phyloP scores from a whole-genome alignment of 176 grass and related monocot species.

The Oryza glaberrima region DNA sequence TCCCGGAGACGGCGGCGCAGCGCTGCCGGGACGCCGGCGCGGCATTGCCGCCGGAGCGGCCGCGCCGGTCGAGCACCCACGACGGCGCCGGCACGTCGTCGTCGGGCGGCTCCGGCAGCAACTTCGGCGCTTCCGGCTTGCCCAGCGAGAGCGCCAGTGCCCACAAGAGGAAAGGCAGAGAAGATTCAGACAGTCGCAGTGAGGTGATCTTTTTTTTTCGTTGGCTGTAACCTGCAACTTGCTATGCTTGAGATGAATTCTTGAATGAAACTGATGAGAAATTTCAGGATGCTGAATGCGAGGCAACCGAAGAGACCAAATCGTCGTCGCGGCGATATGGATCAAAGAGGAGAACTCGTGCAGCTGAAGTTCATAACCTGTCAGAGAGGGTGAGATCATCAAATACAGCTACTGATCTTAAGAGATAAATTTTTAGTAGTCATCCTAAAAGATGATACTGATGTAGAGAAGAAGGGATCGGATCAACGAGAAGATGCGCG shows the following conservation, averaged over 20 bases:
- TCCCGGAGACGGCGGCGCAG: conserved; percentile 27
- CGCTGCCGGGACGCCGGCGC: conserved; percentile 32
- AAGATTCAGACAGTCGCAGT: conserved; percentile 56
- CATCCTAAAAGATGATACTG: conserved; percentile 11
- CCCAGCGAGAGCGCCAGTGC: conserved; percentile 35
- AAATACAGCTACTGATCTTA: conserved; percentile 7
- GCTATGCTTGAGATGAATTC: conserved; percentile 12
- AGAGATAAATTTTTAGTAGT: neutral
- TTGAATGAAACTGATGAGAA: conserved; percentile 32
- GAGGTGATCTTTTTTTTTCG: conserved; percentile 46
- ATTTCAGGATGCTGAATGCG: conserved; percentile 72
- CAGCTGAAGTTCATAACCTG: conserved; percentile 92
- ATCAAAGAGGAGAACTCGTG: conserved; percentile 69
- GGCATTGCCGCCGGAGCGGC: conserved; percentile 41
- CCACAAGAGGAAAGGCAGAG: conserved; percentile 62
- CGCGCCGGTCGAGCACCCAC: neutral
- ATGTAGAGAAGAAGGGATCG: conserved; percentile 89
- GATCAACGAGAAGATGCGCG: conserved; percentile 93
- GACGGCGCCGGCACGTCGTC: conserved; percentile 66
- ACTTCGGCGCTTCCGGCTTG: conserved; percentile 44
- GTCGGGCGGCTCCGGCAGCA: conserved; percentile 52
- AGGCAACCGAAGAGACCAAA: conserved; percentile 57
- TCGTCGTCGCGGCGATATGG: conserved; percentile 17
- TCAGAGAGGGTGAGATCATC: conserved; percentile 91
- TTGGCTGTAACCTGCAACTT: neutral